Percentiles rank a stretch among this genome's conserved stretches.
These are phyloP conservation scores for Trichophyton benhamiae DNA, from an alignment of 2,329 filamentous ascomycete genomes.

Conservation along the genomic window DNA sequence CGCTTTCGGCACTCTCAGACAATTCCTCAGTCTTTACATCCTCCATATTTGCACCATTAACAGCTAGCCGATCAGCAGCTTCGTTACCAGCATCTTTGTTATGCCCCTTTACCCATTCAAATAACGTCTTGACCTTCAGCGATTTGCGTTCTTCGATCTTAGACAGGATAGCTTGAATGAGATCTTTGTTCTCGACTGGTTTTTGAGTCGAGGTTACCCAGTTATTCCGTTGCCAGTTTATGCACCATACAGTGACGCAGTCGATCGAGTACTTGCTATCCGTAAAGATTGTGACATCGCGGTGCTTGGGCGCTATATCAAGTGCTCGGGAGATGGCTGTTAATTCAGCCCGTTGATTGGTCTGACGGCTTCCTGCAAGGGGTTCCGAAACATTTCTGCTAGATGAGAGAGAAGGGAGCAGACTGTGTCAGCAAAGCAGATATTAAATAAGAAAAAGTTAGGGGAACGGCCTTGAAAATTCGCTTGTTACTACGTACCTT, in stretches of 20 bases:
- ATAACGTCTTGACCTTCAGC: conserved; percentile 51
- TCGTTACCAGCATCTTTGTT: conserved; percentile 59
- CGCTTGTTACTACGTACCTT: conserved; percentile 32
- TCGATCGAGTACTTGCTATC: conserved; percentile 87
- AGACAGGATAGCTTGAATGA: conserved; percentile 59
- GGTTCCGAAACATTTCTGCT: conserved; percentile 62
- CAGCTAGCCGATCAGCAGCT: conserved; percentile 67
- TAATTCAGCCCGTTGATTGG: conserved; percentile 92
- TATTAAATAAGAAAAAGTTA: conserved; percentile 4
- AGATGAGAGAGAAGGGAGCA: conserved; percentile 13
- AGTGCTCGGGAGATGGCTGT: conserved; percentile 76
- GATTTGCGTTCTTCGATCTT: conserved; percentile 58
- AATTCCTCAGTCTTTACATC: conserved; percentile 5
- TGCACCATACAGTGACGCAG: conserved; percentile 74
- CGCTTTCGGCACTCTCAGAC: conserved; percentile 5
- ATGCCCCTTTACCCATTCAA: conserved; percentile 88
- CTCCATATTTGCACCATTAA: conserved; percentile 46
- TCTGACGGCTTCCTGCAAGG: conserved; percentile 62
- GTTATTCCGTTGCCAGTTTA: conserved; percentile 59
- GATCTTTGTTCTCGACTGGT: conserved; percentile 72
- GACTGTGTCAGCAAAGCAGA: conserved; percentile 17
- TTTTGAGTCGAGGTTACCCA: conserved; percentile 65
- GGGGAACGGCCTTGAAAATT: conserved; percentile 4
- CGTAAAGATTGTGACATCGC: conserved; percentile 65
- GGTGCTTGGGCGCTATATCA: conserved; percentile 55